Evolutionary conservation across 306 rosid species (phyloP), one percentile per base, ranked within the genome.

Genomic region (Inga oerstediana): DNA sequence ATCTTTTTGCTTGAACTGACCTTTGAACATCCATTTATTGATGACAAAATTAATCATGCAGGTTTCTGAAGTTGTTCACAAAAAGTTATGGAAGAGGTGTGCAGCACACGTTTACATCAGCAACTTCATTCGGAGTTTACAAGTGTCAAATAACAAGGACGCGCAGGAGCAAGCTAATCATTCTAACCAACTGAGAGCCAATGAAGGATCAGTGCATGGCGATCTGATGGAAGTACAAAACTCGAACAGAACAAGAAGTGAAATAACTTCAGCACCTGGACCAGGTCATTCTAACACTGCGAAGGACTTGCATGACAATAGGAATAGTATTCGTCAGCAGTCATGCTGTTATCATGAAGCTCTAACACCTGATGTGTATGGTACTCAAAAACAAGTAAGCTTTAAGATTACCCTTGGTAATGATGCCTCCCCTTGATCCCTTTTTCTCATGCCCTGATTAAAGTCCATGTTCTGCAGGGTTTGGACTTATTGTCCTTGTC

Each of bases 41-140:
- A 70, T 80, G 58, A 37, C 52, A 71, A 54, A 32, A 46, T 73
- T 72, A 72, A 79, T 43, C 39, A 4, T 59, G 78, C 93, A 91
- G 97, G 82, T 78, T 54, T 74, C 85, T 0, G 74, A 80, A 78
- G 77, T 67, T 72, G 62, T 16, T 46, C 80, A 69, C 65, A 86
- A 82, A 76, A 85, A 49, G 52, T 58, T 82, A 12, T 85, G 87
- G 88, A 94, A 90, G 89, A 92, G 84, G 80, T 92, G 91, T 80
- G 94, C 91, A 45, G 77, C 88, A 74, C 98, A 94, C 85, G 91
- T 91, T 65, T 82, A 81, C 91, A 92, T 92, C 65, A 85, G 90
- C 79, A 91, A 62, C 70, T 52, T 90, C 34, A 94, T 94, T 72
- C 86, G 62, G 81, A 82, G 76, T 72, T 77, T 87, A 24, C 84